phyloP scores from a whole-genome alignment of 2,329 filamentous ascomycete species.

The Fusarium avenaceum region DNA sequence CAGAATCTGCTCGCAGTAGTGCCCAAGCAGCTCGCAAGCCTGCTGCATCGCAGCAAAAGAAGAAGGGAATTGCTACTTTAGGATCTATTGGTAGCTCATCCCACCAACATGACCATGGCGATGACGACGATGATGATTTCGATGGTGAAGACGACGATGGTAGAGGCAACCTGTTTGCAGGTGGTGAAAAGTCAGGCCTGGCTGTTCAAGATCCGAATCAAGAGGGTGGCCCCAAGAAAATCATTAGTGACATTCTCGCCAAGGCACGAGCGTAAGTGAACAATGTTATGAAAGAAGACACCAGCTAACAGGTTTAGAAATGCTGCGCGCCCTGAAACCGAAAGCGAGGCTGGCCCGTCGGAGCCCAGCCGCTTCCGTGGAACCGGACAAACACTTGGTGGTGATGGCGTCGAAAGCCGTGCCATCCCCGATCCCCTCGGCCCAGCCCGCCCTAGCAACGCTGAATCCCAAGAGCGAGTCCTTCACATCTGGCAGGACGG shows the following conservation, averaged over 20 bases:
- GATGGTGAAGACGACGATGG: conserved; percentile 70
- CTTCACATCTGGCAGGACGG: conserved; percentile 87
- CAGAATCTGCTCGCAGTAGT: conserved; percentile 54
- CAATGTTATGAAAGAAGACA: background rate
- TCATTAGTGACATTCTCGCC: conserved; percentile 74
- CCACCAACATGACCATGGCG: conserved; percentile 67
- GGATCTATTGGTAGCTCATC: conserved; percentile 65
- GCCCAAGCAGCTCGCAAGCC: conserved; percentile 55
- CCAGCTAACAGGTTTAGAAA: conserved; percentile 63
- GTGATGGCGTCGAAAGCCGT: conserved; percentile 79
- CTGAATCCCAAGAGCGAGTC: conserved; percentile 72
- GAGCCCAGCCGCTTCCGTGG: conserved; percentile 73
- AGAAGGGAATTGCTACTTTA: conserved; percentile 72
- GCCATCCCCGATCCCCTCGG: conserved; percentile 72
- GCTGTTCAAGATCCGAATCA: conserved; percentile 74
- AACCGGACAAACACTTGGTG: conserved; percentile 80
- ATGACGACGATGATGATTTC: conserved; percentile 71
- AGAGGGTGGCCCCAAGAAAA: conserved; percentile 64
- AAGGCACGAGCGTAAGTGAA: conserved; percentile 70
- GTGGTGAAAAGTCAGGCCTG: conserved; percentile 84
- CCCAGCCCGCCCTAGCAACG: conserved; percentile 46
- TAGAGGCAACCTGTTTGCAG: conserved; percentile 80
- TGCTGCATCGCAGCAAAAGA: conserved; percentile 60
- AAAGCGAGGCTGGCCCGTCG: conserved; percentile 65
- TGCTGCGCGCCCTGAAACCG: conserved; percentile 67